Conservation (phyloP, 768 basidiomycete genomes). For the Chalciporus pseudorubinellus region DNA sequence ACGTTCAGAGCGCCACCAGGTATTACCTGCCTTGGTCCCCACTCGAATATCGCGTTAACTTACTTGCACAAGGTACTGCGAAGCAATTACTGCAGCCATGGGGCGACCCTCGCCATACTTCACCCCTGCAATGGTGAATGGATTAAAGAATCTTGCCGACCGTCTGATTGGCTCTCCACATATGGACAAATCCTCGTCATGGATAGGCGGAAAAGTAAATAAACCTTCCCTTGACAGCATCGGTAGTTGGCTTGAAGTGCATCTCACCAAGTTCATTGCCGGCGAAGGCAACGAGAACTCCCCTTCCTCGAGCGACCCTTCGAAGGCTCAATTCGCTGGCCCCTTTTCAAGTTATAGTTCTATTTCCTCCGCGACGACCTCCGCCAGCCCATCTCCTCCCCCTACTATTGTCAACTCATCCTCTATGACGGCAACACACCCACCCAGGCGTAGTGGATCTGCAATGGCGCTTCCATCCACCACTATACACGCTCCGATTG, state of each 20-base stretch:
- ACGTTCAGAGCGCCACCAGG: slow-evolving; percentile 75
- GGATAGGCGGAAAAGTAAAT: slow-evolving; percentile 82
- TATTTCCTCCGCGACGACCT: slow-evolving; percentile 78
- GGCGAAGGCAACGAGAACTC: slow-evolving; percentile 69
- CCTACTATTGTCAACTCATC: slow-evolving; percentile 46
- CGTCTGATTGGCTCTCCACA: slow-evolving; percentile 72
- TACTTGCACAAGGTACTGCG: slow-evolving; percentile 79
- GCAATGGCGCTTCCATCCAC: slow-evolving; percentile 57
- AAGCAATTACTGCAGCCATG: slow-evolving; percentile 75
- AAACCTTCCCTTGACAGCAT: slow-evolving; percentile 92
- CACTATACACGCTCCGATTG: slow-evolving; percentile 52
- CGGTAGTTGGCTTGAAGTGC: slow-evolving; percentile 88
- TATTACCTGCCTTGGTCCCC: slow-evolving; percentile 27
- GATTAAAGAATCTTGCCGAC: slow-evolving; percentile 75
- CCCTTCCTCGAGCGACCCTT: slow-evolving; percentile 34
- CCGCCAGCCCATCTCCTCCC: slow-evolving; percentile 75
- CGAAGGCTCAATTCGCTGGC: slow-evolving; percentile 51
- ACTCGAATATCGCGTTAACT: slow-evolving; percentile 2
- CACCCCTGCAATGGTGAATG: slow-evolving; percentile 63
- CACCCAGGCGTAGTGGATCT: slow-evolving; percentile 64
- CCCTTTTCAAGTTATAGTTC: slow-evolving; percentile 93
- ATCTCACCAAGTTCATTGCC: slow-evolving; percentile 91
- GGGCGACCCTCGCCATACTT: slow-evolving; percentile 64
- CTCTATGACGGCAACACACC: slow-evolving; percentile 34
- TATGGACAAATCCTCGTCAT: slow-evolving; percentile 75